Percentiles rank a stretch among this genome's conserved stretches.
Evolutionary conservation across 352 stramenopile genomes (phyloP).

Genomic region (Globisporangium canariense): DNA sequence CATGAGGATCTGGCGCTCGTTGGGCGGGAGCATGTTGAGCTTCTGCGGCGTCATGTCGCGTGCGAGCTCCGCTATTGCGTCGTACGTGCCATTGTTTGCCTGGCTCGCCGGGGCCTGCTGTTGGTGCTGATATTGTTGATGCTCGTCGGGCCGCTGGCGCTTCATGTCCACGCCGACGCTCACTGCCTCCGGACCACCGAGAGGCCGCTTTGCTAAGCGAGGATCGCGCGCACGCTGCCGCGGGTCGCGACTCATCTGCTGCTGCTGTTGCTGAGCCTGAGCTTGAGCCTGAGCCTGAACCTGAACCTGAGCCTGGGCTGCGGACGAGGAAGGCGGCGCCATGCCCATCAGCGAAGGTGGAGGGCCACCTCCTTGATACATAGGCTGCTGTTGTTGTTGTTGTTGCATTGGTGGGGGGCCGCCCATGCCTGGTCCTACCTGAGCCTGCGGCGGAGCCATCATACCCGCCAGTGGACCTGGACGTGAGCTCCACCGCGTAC

Average conservation of each 20-base stretch:
- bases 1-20: slow-evolving; percentile 75
- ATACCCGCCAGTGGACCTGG: slow-evolving; percentile 38
- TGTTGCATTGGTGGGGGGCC: background rate
- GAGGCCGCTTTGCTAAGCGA: slow-evolving; percentile 34
- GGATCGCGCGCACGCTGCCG: slow-evolving; percentile 46
- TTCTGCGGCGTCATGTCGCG: slow-evolving; percentile 82
- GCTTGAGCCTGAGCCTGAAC: too few relatives aligned
- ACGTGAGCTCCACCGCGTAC: slow-evolving; percentile 67
- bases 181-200: slow-evolving; percentile 1
- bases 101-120: background rate
- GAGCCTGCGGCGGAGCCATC: slow-evolving; percentile 9
- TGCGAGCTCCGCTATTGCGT: slow-evolving; percentile 66
- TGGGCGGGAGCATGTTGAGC: slow-evolving; percentile 70
- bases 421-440: background rate
- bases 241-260: slow-evolving; percentile 44
- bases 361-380: slow-evolving; percentile 15
- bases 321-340: slow-evolving; percentile 18
- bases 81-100: slow-evolving; percentile 33
- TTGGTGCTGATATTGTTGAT: slow-evolving; percentile 7
- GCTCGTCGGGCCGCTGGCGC: slow-evolving; percentile 15
- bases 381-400: slow-evolving; percentile 1
- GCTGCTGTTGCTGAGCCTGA: background rate
- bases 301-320: slow-evolving; percentile 17
- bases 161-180: slow-evolving; percentile 6
- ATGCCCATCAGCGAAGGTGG: slow-evolving; percentile 26